phyloP scores from a whole-genome alignment of 495 filamentous ascomycete genomes.

The Penicillium psychrofluorescens region DNA sequence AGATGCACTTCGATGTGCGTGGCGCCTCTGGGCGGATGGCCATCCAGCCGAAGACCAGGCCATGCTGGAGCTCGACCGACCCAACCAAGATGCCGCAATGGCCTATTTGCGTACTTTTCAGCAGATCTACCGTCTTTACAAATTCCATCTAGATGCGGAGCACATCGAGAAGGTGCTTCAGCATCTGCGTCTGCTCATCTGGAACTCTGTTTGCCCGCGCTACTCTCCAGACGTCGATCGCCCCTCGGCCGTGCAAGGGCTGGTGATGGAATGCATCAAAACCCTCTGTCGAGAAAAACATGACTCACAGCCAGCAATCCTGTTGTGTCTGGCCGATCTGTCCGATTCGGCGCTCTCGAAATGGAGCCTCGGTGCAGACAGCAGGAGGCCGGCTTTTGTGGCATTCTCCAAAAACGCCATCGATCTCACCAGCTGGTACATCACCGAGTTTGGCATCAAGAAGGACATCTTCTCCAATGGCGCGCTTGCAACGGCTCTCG shows the following conservation, averaged over 20 bases:
- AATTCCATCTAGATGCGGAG: slow-evolving; percentile 50
- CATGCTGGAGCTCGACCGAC: slow-evolving; percentile 30
- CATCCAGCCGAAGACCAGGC: slow-evolving; percentile 48
- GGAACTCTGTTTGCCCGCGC: slow-evolving; percentile 62
- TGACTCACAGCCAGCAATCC: slow-evolving; percentile 59
- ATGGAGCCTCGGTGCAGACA: slow-evolving; percentile 25
- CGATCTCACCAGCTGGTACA: slow-evolving; percentile 55
- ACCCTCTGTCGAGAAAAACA: slow-evolving; percentile 61
- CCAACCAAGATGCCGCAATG: slow-evolving; percentile 69
- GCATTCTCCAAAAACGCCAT: slow-evolving; percentile 78
- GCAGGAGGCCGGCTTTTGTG: slow-evolving; percentile 64
- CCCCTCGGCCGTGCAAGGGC: slow-evolving; percentile 68
- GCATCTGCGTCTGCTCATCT: slow-evolving; percentile 52
- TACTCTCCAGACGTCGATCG: slow-evolving; percentile 84
- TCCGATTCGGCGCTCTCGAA: slow-evolving; percentile 54
- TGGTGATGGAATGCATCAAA: slow-evolving; percentile 65
- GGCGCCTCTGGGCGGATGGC: slow-evolving; percentile 64
- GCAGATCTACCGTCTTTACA: slow-evolving; percentile 75
- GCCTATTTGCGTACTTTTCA: slow-evolving; percentile 73
- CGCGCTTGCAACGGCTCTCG: slow-evolving; percentile 51
- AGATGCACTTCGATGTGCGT: slow-evolving; percentile 53
- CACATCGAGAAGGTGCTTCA: slow-evolving; percentile 48
- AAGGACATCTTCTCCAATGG: slow-evolving; percentile 58
- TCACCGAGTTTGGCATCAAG: slow-evolving; percentile 55
- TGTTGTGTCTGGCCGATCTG: slow-evolving; percentile 61